Conservation (phyloP, 139 green algal genomes). For the Tetradesmus obliquus region DNA sequence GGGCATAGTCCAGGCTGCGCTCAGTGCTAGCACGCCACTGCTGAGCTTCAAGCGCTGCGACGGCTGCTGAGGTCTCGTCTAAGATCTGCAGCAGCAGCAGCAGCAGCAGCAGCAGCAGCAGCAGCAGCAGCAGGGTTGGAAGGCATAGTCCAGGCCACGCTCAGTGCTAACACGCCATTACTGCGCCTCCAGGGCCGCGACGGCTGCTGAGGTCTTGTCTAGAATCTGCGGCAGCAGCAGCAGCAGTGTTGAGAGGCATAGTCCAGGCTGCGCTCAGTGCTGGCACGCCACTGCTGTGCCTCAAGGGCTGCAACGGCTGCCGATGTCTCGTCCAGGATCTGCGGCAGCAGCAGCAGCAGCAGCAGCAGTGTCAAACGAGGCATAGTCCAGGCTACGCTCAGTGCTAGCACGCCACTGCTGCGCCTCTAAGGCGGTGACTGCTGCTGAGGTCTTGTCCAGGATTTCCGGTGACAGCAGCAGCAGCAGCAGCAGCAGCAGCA, state of each 20-base stretch:
- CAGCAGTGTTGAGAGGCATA: neutral
- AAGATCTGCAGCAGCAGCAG: slow-evolving; percentile 30
- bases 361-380: neutral
- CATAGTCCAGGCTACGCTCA: neutral
- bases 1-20: slow-evolving; percentile 30
- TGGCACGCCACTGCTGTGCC: slow-evolving; percentile 46
- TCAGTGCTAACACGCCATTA: slow-evolving; percentile 44
- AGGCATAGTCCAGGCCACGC: slow-evolving; percentile 3
- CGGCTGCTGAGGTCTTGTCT: slow-evolving; percentile 54
- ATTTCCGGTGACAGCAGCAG: neutral
- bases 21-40: slow-evolving; percentile 4
- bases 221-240: slow-evolving; percentile 48
- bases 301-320: slow-evolving; percentile 55
- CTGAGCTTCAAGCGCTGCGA: slow-evolving; percentile 53
- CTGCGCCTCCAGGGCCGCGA: slow-evolving; percentile 54
- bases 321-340: slow-evolving; percentile 58
- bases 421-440: slow-evolving; percentile 52
- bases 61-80: slow-evolving; percentile 53
- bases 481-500: slow-evolving; percentile 12
- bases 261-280: slow-evolving; percentile 30
- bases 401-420: slow-evolving; percentile 27
- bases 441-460: slow-evolving; percentile 55
- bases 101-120: slow-evolving; percentile 24
- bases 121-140: neutral
- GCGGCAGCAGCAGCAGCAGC: slow-evolving; percentile 25